A percentile compares a stretch with the other conserved stretches of the same genome.
Evolutionary conservation across 495 filamentous ascomycete species (phyloP).

Genomic region (Hypoxylon lenormandii): DNA sequence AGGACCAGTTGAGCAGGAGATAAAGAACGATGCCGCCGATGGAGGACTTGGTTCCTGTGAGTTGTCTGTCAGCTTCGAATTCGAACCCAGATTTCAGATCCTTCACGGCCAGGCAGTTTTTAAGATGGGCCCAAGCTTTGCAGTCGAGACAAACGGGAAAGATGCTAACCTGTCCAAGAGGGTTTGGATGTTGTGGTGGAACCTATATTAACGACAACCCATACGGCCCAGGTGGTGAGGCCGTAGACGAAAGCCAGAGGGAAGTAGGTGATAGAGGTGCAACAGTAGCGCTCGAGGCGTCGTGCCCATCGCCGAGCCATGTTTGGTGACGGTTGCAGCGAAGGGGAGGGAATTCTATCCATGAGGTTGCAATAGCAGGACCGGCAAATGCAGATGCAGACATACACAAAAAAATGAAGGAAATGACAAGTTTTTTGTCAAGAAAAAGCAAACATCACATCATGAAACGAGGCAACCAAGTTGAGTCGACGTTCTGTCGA

Average conservation of each 20-base stretch:
- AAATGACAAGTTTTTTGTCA: conserved; percentile 18
- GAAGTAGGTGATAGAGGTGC: conserved; percentile 81
- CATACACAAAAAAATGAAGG: conserved; percentile 14
- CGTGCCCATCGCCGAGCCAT: conserved; percentile 73
- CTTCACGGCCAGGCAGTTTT: no score
- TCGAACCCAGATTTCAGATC: background rate
- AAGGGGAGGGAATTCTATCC: conserved; percentile 47
- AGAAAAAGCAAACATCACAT: conserved; percentile 36
- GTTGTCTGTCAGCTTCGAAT: conserved; percentile 3
- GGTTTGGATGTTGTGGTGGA: conserved; percentile 63
- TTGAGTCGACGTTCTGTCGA: no score
- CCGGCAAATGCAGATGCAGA: conserved; percentile 1
- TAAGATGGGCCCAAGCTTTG: background rate
- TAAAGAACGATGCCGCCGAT: conserved; percentile 78
- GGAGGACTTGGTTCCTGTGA: conserved; percentile 59
- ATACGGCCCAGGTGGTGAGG: conserved; percentile 88
- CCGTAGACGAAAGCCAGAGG: conserved; percentile 90
- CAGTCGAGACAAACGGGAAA: background rate
- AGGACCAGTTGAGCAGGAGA: conserved; percentile 82
- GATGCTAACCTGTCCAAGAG: conserved; percentile 75
- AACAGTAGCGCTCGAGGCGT: conserved; percentile 85
- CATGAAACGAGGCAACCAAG: conserved; percentile 27
- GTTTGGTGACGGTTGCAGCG: conserved; percentile 46
- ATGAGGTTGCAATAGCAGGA: conserved; percentile 22
- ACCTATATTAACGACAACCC: conserved; percentile 83